Percentiles rank a stretch among this genome's conserved stretches.
Conservation (phyloP, 1,284 basidiomycete genomes). For the Schizopora paradoxa region DNA sequence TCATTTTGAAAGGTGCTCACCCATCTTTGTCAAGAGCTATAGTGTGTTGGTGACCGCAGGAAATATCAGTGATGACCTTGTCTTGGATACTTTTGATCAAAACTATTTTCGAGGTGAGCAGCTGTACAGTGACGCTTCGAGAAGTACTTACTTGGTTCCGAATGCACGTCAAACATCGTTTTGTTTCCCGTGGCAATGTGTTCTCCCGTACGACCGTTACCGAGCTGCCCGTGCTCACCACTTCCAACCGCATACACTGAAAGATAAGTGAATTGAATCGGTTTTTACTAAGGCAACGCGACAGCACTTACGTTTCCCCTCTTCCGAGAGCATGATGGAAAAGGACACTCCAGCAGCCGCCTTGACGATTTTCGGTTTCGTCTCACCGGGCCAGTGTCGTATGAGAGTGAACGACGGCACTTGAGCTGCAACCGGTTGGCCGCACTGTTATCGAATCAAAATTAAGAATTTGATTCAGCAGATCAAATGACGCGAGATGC, state of each 20-base stretch:
- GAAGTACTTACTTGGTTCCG: constrained; percentile 56
- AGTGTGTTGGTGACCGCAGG: constrained; percentile 84
- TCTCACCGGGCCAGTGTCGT: constrained; percentile 45
- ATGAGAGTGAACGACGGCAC: constrained; percentile 61
- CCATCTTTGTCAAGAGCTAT: constrained; percentile 78
- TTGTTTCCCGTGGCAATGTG: constrained; percentile 82
- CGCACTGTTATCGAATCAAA: constrained; percentile 50
- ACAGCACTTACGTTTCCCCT: constrained; percentile 60
- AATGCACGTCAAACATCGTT: constrained; percentile 75
- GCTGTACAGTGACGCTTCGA: constrained; percentile 10
- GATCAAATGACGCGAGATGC: neutral
- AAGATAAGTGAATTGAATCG: constrained; percentile 6
- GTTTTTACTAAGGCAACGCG: constrained; percentile 4
- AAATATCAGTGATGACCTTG: constrained; percentile 74
- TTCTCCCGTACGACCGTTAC: constrained; percentile 87
- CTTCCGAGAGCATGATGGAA: constrained; percentile 74
- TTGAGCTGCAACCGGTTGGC: constrained; percentile 59
- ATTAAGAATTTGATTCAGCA: neutral
- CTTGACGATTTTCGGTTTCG: constrained; percentile 60
- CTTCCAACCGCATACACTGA: constrained; percentile 85
- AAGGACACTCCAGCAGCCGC: constrained; percentile 82
- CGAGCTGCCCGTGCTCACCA: constrained; percentile 89
- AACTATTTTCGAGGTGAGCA: constrained; percentile 36
- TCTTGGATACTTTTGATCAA: constrained; percentile 68
- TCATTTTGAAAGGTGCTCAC: constrained; percentile 29